A percentile compares a stretch with the other conserved stretches of the same genome.
These are phyloP conservation scores for Melastoma candidum DNA, from an alignment of 441 rosid genomes.

Conservation along the genomic window DNA sequence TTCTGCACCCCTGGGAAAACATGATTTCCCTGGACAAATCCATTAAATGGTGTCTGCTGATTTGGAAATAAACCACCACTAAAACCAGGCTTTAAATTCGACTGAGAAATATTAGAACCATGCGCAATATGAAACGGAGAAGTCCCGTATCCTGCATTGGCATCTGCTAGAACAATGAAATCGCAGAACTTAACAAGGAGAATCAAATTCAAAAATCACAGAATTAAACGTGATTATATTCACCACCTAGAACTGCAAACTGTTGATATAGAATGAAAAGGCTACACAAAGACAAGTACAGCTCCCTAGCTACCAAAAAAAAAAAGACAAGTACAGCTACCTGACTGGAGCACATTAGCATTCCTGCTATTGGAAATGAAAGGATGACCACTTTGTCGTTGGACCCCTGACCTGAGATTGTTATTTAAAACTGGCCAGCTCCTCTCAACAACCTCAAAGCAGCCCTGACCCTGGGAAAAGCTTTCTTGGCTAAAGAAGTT, in stretches of 20 bases:
- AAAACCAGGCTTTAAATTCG: slow-evolving; percentile 13
- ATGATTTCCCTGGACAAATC: slow-evolving; percentile 20
- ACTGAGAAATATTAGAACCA: slow-evolving; percentile 2
- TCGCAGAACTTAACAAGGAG: neutral
- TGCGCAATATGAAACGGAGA: slow-evolving; percentile 7
- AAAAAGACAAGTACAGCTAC: slow-evolving; percentile 10
- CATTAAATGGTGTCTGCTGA: slow-evolving; percentile 14
- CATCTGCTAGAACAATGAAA: slow-evolving; percentile 13
- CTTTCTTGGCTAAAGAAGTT: slow-evolving; percentile 21
- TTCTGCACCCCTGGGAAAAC: slow-evolving; percentile 22
- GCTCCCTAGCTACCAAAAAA: too few species aligned
- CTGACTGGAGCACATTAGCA: slow-evolving; percentile 17
- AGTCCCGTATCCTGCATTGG: slow-evolving; percentile 5
- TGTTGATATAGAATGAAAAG: neutral
- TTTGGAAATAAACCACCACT: slow-evolving; percentile 14
- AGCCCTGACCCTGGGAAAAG: slow-evolving; percentile 18
- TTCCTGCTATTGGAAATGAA: slow-evolving; percentile 17
- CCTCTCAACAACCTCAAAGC: slow-evolving; percentile 13
- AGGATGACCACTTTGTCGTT: slow-evolving; percentile 17
- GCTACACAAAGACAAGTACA: slow-evolving; percentile 1
- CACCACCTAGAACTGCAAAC: too few species aligned
- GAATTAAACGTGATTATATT: neutral
- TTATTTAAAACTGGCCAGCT: slow-evolving; percentile 18
- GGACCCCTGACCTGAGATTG: slow-evolving; percentile 17
- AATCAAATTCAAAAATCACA: neutral